Conservation (phyloP, 176 grass and related monocot genomes). For the sorghum (Sorghum bicolor) region Sorghum_bicolor_NCBIv3 NC_012875.2:47633001-47633500, state of each 20-base stretch:
- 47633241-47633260: background rate
- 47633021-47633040: background rate
- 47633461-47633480: background rate
- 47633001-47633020: background rate
- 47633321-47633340: background rate
- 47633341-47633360: background rate
- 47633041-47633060: background rate
- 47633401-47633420: background rate
- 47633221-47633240: conserved; percentile 4
- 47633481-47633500: background rate
- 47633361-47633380: background rate
- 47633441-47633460: background rate
- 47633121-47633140: background rate
- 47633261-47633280: background rate
- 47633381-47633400: background rate
- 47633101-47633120: conserved; percentile 11
- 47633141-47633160: conserved; percentile 27
- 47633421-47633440: background rate
- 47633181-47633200: conserved; percentile 13
- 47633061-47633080: conserved; percentile 7
- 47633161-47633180: background rate
- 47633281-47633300: background rate
- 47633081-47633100: conserved; percentile 31
- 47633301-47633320: background rate
- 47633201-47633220: conserved; percentile 12